These are phyloP conservation scores for Litsea cubeba DNA, from an alignment of 164 flowering plant genomes.

Conservation along the genomic window DNA sequence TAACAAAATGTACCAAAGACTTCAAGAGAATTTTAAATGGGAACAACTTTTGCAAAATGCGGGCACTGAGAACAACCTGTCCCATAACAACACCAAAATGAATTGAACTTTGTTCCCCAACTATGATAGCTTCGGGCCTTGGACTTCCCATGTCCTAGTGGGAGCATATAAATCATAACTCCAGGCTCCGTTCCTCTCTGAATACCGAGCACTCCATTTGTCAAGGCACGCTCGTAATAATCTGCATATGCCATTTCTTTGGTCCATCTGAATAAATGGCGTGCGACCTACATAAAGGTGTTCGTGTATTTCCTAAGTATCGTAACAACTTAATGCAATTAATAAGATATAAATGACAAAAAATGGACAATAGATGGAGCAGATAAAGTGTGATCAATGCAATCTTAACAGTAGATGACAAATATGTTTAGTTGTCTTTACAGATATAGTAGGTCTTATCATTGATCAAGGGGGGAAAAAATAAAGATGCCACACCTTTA, in stretches of 20 bases:
- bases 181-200: conserved; percentile 89
- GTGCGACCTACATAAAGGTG: conserved; percentile 53
- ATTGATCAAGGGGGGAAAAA: background rate
- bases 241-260: conserved; percentile 85
- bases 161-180: conserved; percentile 93
- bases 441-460: background rate
- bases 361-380: background rate
- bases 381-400: too few relatives aligned
- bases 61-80: conserved; percentile 59
- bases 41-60: background rate
- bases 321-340: background rate
- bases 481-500: conserved; percentile 49
- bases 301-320: background rate
- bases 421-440: background rate
- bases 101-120: conserved; percentile 67
- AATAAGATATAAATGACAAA: background rate
- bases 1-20: background rate
- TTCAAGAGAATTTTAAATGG: background rate
- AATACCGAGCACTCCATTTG: conserved; percentile 81
- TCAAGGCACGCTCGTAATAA: conserved; percentile 85
- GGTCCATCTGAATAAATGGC: conserved; percentile 85
- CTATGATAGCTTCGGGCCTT: conserved; percentile 66
- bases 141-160: conserved; percentile 65
- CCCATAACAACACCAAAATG: conserved; percentile 99
- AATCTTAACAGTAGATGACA: too few relatives aligned